phyloP scores from a whole-genome alignment of 1,139 yeast species.

The Pichia sp. region DNA sequence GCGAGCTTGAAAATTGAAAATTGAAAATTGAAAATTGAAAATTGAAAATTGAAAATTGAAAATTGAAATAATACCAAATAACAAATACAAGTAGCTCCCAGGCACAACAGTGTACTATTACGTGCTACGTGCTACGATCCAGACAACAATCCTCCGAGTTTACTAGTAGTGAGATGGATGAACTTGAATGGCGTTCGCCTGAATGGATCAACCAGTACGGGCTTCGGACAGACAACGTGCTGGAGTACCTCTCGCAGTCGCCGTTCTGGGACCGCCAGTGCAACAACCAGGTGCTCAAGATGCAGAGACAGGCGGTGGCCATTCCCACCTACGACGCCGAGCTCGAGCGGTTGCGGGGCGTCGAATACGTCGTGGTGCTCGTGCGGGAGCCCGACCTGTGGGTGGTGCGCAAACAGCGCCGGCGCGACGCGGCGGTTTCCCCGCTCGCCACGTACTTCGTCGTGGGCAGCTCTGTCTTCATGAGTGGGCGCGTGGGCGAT shows the following conservation, averaged over 20 bases:
- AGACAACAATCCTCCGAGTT: too few species aligned
- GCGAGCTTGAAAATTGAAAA: background rate
- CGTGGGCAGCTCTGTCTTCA: slow-evolving; percentile 87
- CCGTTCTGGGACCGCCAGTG: slow-evolving; percentile 94
- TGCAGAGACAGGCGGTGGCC: slow-evolving; percentile 65
- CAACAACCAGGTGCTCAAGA: slow-evolving; percentile 86
- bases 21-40: background rate
- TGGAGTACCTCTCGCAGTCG: slow-evolving; percentile 87
- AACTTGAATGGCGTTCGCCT: slow-evolving; percentile 94
- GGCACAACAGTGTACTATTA: too few species aligned
- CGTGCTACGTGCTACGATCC: too few species aligned
- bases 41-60: too few species aligned
- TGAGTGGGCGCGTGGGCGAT: slow-evolving; percentile 53
- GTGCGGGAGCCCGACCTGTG: slow-evolving; percentile 88
- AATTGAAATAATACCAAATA: too few species aligned
- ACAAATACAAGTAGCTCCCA: too few species aligned
- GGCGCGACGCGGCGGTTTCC: background rate
- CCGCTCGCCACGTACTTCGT: slow-evolving; percentile 68
- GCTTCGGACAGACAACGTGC: slow-evolving; percentile 77
- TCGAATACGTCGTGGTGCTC: slow-evolving; percentile 71
- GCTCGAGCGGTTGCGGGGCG: slow-evolving; percentile 72
- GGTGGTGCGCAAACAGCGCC: slow-evolving; percentile 76
- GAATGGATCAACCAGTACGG: slow-evolving; percentile 94
- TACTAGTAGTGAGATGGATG: too few species aligned
- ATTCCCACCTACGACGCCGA: slow-evolving; percentile 30